Conservation (phyloP, 352 stramenopile species). For the Phytophthora cactorum region DNA sequence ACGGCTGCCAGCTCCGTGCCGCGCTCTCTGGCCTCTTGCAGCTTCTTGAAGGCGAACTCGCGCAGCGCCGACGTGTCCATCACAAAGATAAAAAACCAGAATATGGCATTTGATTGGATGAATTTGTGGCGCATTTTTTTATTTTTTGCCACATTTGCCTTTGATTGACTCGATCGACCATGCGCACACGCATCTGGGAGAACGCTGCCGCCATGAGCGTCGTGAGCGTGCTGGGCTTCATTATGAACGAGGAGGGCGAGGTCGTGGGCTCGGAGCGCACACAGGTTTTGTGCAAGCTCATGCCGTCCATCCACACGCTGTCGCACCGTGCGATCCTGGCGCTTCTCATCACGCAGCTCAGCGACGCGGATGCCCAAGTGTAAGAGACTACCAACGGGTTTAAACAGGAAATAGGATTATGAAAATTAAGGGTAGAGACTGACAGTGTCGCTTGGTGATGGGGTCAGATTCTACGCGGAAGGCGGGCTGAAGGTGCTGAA, state of each 20-base stretch:
- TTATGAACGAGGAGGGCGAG: constrained; percentile 85
- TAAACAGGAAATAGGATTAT: background rate
- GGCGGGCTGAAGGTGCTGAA: constrained; percentile 79
- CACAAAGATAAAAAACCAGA: constrained; percentile 1
- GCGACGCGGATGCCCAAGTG: constrained; percentile 73
- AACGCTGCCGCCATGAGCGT: constrained; percentile 79
- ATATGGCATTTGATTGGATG: constrained; percentile 16
- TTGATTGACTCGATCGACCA: constrained; percentile 23
- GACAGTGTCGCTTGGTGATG: background rate
- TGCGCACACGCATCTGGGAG: constrained; percentile 82
- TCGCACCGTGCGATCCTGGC: constrained; percentile 80
- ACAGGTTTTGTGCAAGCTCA: constrained; percentile 82
- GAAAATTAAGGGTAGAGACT: background rate
- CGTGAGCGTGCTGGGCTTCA: constrained; percentile 80
- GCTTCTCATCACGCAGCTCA: constrained; percentile 75
- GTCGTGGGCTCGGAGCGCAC: constrained; percentile 76
- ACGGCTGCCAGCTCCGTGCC: constrained; percentile 64
- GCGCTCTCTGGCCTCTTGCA: constrained; percentile 69
- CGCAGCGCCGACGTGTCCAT: constrained; percentile 77
- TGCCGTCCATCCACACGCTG: constrained; percentile 84
- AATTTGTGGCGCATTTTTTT: constrained; percentile 5
- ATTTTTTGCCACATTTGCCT: constrained; percentile 8
- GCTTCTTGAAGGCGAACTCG: constrained; percentile 80
- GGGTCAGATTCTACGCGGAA: constrained; percentile 68
- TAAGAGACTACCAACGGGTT: constrained; percentile 19